A percentile compares a stretch with the other conserved stretches of the same genome.
Evolutionary conservation across 169 alveolate species (phyloP).

Genomic region (Perkinsus olseni): DNA sequence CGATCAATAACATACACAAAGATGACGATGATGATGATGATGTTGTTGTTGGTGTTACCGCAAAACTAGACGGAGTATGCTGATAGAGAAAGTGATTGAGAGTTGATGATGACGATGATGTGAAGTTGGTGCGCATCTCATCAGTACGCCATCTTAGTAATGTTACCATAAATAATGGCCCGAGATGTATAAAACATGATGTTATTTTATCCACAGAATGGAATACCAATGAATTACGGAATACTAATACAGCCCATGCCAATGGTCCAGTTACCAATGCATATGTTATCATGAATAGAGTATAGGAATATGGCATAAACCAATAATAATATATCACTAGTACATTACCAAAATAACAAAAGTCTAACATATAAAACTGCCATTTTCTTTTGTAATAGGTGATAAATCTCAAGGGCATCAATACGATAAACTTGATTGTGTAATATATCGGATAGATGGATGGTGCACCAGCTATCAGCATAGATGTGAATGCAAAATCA

Average conservation of each 20-base stretch:
- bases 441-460: not conserved
- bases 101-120: too few species aligned
- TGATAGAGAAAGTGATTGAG: too few species aligned
- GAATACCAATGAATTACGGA: conserved; percentile 32
- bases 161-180: conserved; percentile 18
- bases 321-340: conserved; percentile 18
- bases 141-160: too few species aligned
- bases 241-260: conserved; percentile 34
- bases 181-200: conserved; percentile 29
- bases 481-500: too few species aligned
- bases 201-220: conserved; percentile 43
- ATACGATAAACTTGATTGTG: not conserved
- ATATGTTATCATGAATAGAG: conserved; percentile 18
- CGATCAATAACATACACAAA: too few species aligned
- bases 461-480: too few species aligned
- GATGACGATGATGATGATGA: too few species aligned
- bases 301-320: conserved; percentile 21
- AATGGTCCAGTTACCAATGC: conserved; percentile 40
- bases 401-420: conserved; percentile 14
- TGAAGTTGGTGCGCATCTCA: too few species aligned
- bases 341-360: conserved; percentile 41
- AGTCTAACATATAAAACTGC: conserved; percentile 47
- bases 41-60: too few species aligned
- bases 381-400: conserved; percentile 21
- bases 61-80: too few species aligned